Base-by-base conservation (phyloP, 805 yeast genomes). In the Candida dajiaensis region DNA sequence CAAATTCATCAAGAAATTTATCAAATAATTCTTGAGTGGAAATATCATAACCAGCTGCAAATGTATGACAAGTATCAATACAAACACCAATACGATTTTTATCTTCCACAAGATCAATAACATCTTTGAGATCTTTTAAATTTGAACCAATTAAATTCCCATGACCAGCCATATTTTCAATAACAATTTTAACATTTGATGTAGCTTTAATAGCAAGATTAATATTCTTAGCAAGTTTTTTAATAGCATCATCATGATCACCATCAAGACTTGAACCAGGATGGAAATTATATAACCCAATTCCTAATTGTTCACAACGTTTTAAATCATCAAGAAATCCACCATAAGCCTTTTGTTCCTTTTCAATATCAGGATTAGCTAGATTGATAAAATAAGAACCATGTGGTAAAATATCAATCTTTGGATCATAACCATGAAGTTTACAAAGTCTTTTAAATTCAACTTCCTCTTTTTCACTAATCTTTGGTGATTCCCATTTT, bases 151-250 rank as follows among this genome's bases (percentile, higher is more conserved):
- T 84, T 50, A 92, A 74, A 51, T 86, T 84, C 3, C 96, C 97
- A 56, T 89, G 95, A 10, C 99, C 99, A 2, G 99, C 97, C 99
- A 94, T 94, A 61, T 92, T 94, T 60, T 94, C 99, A 49, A 94
- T 73, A 12, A 94, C 95, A 39, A 94, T 81, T 58, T 84, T 90
- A 28, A 94, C 98, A 60, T 80, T 83, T 7, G 68, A 57, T 0
- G 99, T 94, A 47, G 79, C 80, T 22, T 66, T 65, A 42, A 86
- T 83, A 6, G 96, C 97, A 41, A 68, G 73, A 63, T 94, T 92
- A 52, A 94, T 82, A 54, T 85, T 84, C 21, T 72, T 71, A 0
- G 98, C 98, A 52, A 94, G 69, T 48, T 81, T 78, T 44, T 66
- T 67, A 35, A 90, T 66, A 1, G 95, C 89, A 18, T 70, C 76